Conservation (phyloP, 148 eudicot genomes). For the Diospyros lotus region DNA sequence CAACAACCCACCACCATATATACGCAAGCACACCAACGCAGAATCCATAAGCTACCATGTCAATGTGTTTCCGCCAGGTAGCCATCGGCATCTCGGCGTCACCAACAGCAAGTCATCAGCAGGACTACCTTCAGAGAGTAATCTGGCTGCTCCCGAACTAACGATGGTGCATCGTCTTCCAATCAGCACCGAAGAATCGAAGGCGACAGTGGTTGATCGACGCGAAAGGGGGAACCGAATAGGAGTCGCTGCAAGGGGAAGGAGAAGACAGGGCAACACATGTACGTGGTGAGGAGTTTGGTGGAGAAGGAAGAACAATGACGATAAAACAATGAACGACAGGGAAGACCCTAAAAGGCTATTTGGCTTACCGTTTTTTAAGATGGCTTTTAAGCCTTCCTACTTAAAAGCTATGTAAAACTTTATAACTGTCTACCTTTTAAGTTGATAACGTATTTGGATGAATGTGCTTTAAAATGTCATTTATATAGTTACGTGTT, state of each 20-base stretch:
- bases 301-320: conserved; percentile 2
- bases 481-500: too few species aligned
- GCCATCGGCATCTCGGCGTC: conserved; percentile 11
- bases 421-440: too few species aligned
- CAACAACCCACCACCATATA: too few species aligned
- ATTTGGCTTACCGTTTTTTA: too few species aligned
- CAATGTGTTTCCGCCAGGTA: conserved; percentile 18
- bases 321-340: too few species aligned
- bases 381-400: too few species aligned
- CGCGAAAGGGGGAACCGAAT: conserved; percentile 14
- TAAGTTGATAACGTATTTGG: too few species aligned
- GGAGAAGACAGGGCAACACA: conserved; percentile 2
- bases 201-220: conserved; percentile 13
- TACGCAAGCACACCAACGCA: background rate
- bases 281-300: background rate
- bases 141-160: conserved; percentile 1
- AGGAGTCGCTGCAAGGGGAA: conserved; percentile 11
- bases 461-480: too few species aligned
- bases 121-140: background rate
- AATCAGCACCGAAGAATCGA: background rate
- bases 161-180: conserved; percentile 8
- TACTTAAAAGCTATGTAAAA: too few species aligned
- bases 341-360: too few species aligned
- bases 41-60: conserved; percentile 15
- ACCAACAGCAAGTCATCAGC: conserved; percentile 8